Conservation (phyloP, 495 filamentous ascomycete species). For the Pseudevernia furfuracea region DNA sequence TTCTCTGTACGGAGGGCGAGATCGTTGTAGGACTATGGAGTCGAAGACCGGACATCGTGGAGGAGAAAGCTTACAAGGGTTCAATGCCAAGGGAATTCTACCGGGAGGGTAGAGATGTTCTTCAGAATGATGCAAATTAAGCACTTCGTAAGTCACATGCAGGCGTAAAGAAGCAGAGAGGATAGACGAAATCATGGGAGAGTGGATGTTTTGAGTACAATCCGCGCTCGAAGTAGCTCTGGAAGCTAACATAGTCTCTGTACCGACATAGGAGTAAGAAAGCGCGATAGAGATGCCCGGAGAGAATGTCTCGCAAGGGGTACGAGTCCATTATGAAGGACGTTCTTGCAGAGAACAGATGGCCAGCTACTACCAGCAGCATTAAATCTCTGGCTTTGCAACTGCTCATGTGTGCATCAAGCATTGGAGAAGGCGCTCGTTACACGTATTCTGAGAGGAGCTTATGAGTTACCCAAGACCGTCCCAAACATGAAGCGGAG, state of each 20-base stretch:
- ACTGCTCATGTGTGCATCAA: not conserved
- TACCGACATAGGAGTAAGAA: not conserved
- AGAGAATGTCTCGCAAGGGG: not conserved
- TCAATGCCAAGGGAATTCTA: not conserved
- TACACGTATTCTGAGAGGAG: not conserved
- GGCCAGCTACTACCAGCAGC: not conserved
- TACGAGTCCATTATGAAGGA: not conserved
- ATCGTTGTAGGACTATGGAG: not conserved
- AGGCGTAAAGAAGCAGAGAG: not conserved
- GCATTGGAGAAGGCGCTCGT: not conserved
- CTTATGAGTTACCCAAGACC: no score
- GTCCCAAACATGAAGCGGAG: no score
- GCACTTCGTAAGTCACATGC: not conserved
- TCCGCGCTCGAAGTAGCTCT: not conserved
- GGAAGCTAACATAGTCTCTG: not conserved
- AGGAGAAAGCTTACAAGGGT: not conserved
- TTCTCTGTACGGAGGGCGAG: not conserved
- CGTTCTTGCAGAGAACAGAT: not conserved
- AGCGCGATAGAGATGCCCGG: not conserved
- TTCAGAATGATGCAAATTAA: slow-evolving; percentile 7
- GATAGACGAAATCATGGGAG: not conserved
- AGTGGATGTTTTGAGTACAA: not conserved
- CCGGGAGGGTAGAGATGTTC: slow-evolving; percentile 12
- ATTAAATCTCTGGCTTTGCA: not conserved
- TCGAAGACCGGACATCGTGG: not conserved